A percentile compares a stretch with the other conserved stretches of the same genome.
phyloP scores from a whole-genome alignment of 345 rosid genomes.

The Erucastrum elatum region DNA sequence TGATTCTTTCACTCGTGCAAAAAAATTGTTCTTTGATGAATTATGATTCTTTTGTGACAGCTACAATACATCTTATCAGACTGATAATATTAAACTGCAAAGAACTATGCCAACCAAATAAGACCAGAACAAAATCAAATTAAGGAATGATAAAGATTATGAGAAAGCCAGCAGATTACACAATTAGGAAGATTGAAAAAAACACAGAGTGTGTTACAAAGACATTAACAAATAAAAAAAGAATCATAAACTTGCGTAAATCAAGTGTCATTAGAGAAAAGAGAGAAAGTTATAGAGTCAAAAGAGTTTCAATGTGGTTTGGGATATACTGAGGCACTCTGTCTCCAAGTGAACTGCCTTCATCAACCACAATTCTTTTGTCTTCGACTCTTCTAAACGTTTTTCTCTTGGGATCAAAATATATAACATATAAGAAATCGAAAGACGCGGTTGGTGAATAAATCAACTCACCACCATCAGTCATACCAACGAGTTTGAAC shows the following conservation, averaged over 20 bases:
- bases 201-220: neutral
- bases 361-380: neutral
- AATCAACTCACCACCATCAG: conserved; percentile 19
- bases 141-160: neutral
- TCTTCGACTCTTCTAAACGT: neutral
- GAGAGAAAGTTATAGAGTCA: neutral
- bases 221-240: neutral
- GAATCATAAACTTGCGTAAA: neutral
- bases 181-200: neutral
- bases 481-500: neutral
- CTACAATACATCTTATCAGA: neutral
- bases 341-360: neutral
- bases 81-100: neutral
- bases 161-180: neutral
- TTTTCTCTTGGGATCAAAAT: neutral
- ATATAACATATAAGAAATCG: neutral
- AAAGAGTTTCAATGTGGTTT: conserved; percentile 10
- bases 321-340: neutral
- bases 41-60: neutral
- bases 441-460: neutral
- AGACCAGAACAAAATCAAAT: neutral
- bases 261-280: neutral
- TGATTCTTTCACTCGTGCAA: conserved; percentile 14
- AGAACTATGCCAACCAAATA: neutral
- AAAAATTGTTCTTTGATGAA: neutral